Evolutionary conservation across 2,329 filamentous ascomycete genomes (phyloP).

Genomic region (Claviceps fusiformis): DNA sequence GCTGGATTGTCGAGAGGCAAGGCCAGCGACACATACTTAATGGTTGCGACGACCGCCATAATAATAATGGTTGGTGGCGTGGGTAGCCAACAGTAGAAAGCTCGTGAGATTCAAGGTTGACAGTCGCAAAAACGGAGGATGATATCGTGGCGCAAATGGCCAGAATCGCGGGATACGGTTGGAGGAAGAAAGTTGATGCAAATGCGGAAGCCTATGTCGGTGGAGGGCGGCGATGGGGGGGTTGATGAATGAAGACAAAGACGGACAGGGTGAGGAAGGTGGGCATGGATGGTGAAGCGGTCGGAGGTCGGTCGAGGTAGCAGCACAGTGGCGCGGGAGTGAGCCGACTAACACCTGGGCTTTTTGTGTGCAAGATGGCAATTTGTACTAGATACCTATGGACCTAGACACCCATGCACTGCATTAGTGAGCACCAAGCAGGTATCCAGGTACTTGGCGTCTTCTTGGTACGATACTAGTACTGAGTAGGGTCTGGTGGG

Average conservation of each 20-base stretch:
- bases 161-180: conserved; percentile 1
- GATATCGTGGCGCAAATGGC: conserved; percentile 2
- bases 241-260: conserved; percentile 4
- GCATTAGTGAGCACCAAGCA: not conserved
- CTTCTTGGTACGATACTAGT: no score
- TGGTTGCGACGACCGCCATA: conserved; percentile 50
- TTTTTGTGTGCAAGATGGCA: not conserved
- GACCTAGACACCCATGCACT: not conserved
- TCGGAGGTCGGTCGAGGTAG: not conserved
- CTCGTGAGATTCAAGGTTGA: not conserved
- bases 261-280: conserved; percentile 1
- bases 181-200: not conserved
- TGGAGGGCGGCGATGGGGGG: not conserved
- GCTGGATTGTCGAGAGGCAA: conserved; percentile 1
- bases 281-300: conserved; percentile 1
- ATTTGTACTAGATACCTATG: not conserved
- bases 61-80: conserved; percentile 23
- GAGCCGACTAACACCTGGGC: not conserved
- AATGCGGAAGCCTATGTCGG: not conserved
- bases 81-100: not conserved
- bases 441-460: not conserved
- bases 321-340: conserved; percentile 2
- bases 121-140: not conserved
- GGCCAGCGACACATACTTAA: conserved; percentile 37
- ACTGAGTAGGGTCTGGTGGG: no score